phyloP scores from a whole-genome alignment of 225 moss, liverwort and hornwort genomes.

The Thuidium tamariscinum region DNA sequence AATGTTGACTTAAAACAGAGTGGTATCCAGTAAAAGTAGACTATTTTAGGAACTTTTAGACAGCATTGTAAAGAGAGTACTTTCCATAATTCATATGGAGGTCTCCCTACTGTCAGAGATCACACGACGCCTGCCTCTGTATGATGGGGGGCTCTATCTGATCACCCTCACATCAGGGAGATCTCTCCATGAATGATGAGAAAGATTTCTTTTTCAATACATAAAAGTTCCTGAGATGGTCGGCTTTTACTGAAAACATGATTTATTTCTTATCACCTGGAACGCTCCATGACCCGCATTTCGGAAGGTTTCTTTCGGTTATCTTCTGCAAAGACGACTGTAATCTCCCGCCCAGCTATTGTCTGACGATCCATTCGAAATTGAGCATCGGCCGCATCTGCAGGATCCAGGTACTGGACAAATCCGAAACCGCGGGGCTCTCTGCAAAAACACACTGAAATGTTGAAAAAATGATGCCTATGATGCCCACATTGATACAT shows the following conservation, averaged over 20 bases:
- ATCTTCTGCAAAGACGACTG: slow-evolving; percentile 96
- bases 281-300: slow-evolving; percentile 87
- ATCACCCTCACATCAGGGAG: not conserved
- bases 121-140: not conserved
- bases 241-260: not conserved
- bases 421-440: slow-evolving; percentile 96
- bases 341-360: slow-evolving; percentile 84
- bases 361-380: slow-evolving; percentile 94
- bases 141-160: not conserved
- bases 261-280: slow-evolving; percentile 20
- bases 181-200: not conserved
- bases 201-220: not conserved
- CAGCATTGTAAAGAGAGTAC: not conserved
- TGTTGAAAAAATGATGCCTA: not conserved
- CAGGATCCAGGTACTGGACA: slow-evolving; percentile 90
- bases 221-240: not conserved
- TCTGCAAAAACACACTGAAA: slow-evolving; percentile 20
- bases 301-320: slow-evolving; percentile 96
- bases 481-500: not conserved
- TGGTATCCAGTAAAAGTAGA: not conserved
- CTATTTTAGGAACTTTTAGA: not conserved
- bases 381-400: slow-evolving; percentile 93
- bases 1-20: not conserved
- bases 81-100: not conserved
- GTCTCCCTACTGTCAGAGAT: not conserved